A percentile compares a stretch with the other conserved stretches of the same genome.
Conservation (phyloP, 495 filamentous ascomycete species). For the Penicillium pulvis region DNA sequence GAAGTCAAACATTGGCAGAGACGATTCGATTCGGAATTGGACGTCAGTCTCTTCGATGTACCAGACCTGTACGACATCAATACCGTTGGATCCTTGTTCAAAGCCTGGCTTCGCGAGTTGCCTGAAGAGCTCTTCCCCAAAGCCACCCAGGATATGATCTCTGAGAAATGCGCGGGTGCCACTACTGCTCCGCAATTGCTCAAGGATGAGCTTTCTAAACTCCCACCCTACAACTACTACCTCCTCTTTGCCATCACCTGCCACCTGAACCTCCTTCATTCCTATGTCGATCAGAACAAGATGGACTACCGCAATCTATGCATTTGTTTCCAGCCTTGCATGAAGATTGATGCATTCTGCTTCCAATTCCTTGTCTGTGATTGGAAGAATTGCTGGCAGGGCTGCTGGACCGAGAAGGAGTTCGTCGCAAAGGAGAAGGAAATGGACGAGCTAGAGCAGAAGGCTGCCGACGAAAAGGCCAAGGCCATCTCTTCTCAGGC, state of each 20-base stretch:
- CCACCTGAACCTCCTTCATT: constrained; percentile 83
- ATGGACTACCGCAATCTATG: constrained; percentile 92
- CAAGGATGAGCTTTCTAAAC: constrained; percentile 84
- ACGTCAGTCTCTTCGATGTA: constrained; percentile 83
- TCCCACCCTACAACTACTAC: constrained; percentile 93
- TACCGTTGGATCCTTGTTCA: constrained; percentile 89
- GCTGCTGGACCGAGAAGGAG: constrained; percentile 86
- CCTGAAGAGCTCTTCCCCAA: constrained; percentile 90
- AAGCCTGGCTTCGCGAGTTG: constrained; percentile 90
- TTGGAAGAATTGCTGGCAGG: constrained; percentile 94
- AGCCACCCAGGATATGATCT: constrained; percentile 70
- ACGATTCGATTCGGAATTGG: constrained; percentile 82
- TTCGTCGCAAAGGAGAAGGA: constrained; percentile 72
- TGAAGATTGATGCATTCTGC: constrained; percentile 87
- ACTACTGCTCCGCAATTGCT: constrained; percentile 76
- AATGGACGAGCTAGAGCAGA: constrained; percentile 49
- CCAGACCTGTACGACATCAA: constrained; percentile 89
- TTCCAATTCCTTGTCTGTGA: constrained; percentile 90
- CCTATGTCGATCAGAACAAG: constrained; percentile 85
- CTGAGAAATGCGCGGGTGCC: constrained; percentile 70
- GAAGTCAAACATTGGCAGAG: constrained; percentile 87
- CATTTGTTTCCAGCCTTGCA: constrained; percentile 92
- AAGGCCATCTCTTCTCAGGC: constrained; percentile 13
- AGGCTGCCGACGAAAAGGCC: constrained; percentile 26
- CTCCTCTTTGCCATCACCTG: constrained; percentile 94